Conservation (phyloP, 139 green algal genomes). For the Auxenochlorella protothecoides region DNA sequence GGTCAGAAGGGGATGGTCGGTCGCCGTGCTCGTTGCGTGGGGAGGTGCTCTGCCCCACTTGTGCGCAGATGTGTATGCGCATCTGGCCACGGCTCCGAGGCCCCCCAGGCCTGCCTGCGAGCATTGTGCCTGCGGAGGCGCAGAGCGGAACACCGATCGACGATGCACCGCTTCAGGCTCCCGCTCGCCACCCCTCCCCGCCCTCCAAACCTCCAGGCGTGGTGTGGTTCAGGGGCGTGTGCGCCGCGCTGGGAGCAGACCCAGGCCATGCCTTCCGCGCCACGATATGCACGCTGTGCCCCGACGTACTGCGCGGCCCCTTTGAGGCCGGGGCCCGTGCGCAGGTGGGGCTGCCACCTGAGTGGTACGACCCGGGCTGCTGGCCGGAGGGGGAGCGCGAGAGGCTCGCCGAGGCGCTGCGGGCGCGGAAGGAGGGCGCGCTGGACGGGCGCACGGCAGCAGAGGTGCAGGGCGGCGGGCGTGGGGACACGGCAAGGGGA, state of each 20-base stretch:
- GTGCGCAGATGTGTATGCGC: neutral
- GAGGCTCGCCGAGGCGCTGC: neutral
- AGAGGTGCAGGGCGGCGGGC: no score
- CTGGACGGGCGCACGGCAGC: no score
- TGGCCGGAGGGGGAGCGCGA: conserved; percentile 2
- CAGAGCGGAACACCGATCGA: neutral
- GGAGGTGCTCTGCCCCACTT: neutral
- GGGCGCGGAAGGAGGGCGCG: neutral
- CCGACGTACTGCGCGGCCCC: conserved; percentile 38
- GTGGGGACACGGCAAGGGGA: no score
- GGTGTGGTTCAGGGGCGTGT: conserved; percentile 56
- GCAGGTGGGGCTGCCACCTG: conserved; percentile 31
- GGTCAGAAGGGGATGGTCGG: neutral
- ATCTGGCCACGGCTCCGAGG: neutral
- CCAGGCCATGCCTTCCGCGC: conserved; percentile 19
- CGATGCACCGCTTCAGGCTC: neutral
- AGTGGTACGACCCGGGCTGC: conserved; percentile 6
- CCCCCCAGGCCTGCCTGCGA: neutral
- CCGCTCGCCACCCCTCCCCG: neutral
- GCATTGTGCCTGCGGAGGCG: conserved; percentile 3
- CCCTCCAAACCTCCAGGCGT: conserved; percentile 33
- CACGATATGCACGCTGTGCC: conserved; percentile 35
- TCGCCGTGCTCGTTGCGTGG: neutral
- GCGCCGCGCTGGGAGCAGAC: conserved; percentile 22
- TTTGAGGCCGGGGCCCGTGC: conserved; percentile 30